Conservation (phyloP, 148 eudicot genomes). For the Fallopia convolvulus region DNA sequence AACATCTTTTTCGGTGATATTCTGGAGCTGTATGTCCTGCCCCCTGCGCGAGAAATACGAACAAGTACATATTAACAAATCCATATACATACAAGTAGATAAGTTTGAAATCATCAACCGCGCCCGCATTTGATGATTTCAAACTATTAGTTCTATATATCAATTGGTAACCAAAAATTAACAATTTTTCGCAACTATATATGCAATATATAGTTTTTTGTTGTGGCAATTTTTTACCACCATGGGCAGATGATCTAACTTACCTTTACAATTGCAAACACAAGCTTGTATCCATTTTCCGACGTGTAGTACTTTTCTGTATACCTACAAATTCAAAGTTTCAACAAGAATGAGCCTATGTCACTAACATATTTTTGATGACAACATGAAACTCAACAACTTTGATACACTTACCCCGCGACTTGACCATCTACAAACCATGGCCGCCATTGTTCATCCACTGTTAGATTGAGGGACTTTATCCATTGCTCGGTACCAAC, state of each 20-base stretch:
- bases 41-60: conserved; percentile 23
- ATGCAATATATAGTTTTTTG: no score
- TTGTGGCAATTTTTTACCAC: no score
- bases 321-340: conserved; percentile 17
- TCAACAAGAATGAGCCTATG: neutral
- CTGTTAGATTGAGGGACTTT: conserved; percentile 25
- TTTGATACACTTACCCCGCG: conserved; percentile 25
- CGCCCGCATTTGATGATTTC: no score
- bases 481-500: conserved; percentile 37
- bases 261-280: conserved; percentile 41
- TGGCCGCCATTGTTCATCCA: conserved; percentile 35
- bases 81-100: no score
- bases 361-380: neutral
- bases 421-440: conserved; percentile 47
- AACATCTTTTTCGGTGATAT: conserved; percentile 43
- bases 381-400: neutral
- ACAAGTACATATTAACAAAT: no score
- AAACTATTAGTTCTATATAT: no score
- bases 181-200: no score
- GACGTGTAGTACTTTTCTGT: conserved; percentile 23
- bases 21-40: conserved; percentile 60
- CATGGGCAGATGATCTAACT: neutral
- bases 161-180: no score
- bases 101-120: no score
- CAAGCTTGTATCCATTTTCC: conserved; percentile 22